A percentile compares a stretch with the other conserved stretches of the same genome.
Evolutionary conservation across 176 grass and related monocot genomes (phyloP).

Genomic region (Paspalum vaginatum): DNA sequence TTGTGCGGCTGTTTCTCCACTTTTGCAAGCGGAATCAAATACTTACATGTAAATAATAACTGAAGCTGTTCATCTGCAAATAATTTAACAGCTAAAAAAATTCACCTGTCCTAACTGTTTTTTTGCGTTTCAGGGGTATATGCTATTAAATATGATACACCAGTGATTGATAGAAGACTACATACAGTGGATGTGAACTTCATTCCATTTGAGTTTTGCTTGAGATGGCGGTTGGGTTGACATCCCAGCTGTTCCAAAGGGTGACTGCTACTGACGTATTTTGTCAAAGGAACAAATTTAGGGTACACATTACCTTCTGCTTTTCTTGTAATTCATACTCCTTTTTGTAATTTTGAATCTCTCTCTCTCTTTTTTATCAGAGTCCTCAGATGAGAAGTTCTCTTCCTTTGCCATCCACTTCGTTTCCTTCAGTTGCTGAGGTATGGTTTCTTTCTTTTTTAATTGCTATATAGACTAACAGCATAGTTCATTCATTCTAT

Average conservation of each 20-base stretch:
- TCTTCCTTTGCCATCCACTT: constrained; percentile 49
- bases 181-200: constrained; percentile 42
- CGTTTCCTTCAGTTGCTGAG: constrained; percentile 47
- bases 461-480: constrained; percentile 10
- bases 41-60: not conserved
- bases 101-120: not conserved
- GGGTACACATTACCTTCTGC: constrained; percentile 38
- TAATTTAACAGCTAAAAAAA: not conserved
- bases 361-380: constrained; percentile 33
- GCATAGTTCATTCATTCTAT: not conserved
- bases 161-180: constrained; percentile 32
- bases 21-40: not conserved
- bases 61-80: not conserved
- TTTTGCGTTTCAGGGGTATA: constrained; percentile 42
- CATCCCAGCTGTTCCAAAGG: constrained; percentile 68
- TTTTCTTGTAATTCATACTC: constrained; percentile 30
- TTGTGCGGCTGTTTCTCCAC: not conserved
- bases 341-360: constrained; percentile 6
- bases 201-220: constrained; percentile 23
- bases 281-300: constrained; percentile 53
- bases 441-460: constrained; percentile 41
- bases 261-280: constrained; percentile 43
- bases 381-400: constrained; percentile 62
- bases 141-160: constrained; percentile 1
- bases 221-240: constrained; percentile 72